phyloP scores from a whole-genome alignment of 2,329 filamentous ascomycete species.

The Gaeumannomyces tritici region DNA sequence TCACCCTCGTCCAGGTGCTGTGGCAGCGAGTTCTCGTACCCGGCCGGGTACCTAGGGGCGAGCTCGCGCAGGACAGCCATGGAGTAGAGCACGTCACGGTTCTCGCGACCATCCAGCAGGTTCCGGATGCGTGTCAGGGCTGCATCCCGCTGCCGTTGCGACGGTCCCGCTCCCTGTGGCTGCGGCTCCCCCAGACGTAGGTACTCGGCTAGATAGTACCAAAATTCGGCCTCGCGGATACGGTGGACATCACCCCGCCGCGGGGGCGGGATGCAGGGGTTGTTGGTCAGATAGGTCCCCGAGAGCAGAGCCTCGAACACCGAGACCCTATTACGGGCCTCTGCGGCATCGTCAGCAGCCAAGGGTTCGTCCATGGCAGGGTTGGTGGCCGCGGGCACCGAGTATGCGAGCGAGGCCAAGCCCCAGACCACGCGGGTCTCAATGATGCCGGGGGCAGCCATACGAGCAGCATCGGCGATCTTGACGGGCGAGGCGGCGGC shows the following conservation, averaged over 20 bases:
- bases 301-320: constrained; percentile 71
- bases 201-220: constrained; percentile 68
- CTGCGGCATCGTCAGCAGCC: constrained; percentile 47
- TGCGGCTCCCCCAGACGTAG: constrained; percentile 49
- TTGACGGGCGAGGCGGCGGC: constrained; percentile 35
- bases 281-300: constrained; percentile 53
- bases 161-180: constrained; percentile 21
- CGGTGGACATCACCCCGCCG: constrained; percentile 42
- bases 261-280: constrained; percentile 42
- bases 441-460: constrained; percentile 42
- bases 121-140: constrained; percentile 56
- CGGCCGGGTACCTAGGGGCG: constrained; percentile 53
- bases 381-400: constrained; percentile 24
- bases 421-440: constrained; percentile 53
- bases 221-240: constrained; percentile 66
- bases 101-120: constrained; percentile 71
- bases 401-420: constrained; percentile 40
- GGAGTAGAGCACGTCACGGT: constrained; percentile 83
- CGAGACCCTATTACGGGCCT: constrained; percentile 60
- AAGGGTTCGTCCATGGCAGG: constrained; percentile 27
- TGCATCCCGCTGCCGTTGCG: constrained; percentile 45
- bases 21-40: constrained; percentile 45
- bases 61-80: constrained; percentile 72
- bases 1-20: constrained; percentile 58
- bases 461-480: constrained; percentile 37